These are phyloP conservation scores for Aspergillus pseudotamarii DNA, from an alignment of 2,329 filamentous ascomycete genomes.

Conservation along the genomic window DNA sequence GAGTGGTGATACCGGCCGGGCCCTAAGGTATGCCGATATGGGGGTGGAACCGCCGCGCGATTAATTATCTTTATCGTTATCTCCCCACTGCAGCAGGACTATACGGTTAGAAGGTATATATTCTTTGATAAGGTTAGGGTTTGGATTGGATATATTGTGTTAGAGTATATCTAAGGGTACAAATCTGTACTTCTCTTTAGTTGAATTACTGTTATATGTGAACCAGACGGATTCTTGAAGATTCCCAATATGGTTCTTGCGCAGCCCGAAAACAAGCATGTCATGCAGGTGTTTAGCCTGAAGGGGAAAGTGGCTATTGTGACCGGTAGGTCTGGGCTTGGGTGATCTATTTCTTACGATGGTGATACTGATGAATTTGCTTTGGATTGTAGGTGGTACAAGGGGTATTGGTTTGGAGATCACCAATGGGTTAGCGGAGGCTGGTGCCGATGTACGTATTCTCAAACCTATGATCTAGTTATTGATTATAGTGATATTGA, in stretches of 20 bases:
- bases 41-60: background rate
- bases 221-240: background rate
- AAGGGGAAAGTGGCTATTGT: conserved; percentile 31
- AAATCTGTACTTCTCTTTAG: background rate
- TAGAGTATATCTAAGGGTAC: background rate
- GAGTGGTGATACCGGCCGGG: background rate
- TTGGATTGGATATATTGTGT: background rate
- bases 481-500: background rate
- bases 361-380: background rate
- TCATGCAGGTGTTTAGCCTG: conserved; percentile 32
- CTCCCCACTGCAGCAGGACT: background rate
- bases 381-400: conserved; percentile 28
- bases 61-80: background rate
- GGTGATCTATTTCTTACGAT: background rate
- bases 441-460: conserved; percentile 40
- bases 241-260: conserved; percentile 27
- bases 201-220: background rate
- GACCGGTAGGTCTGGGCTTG: conserved; percentile 18
- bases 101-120: background rate
- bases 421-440: conserved; percentile 42
- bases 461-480: background rate
- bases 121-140: too few species aligned
- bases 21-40: background rate
- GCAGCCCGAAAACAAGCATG: conserved; percentile 22
- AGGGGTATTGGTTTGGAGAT: conserved; percentile 45